Evolutionary conservation across 1,284 basidiomycete genomes (phyloP), one percentile per base, ranked within the genome.

Genomic region (Inonotus hispidus): DNA sequence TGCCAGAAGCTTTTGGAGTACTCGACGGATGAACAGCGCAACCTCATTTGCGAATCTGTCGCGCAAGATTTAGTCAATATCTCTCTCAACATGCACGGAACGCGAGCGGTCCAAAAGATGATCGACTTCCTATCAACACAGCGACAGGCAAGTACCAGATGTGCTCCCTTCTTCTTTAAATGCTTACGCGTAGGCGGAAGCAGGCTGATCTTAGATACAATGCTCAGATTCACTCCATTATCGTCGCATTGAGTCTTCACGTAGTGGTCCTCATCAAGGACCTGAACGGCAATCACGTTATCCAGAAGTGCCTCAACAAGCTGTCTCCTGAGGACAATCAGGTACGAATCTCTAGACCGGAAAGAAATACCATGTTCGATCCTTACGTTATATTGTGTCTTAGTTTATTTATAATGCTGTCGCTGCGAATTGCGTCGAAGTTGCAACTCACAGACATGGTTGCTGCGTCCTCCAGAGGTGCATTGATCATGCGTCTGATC

Each of bases 231-330:
- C 92, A 95, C 72, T 93, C 94, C 52, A 94, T 99, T 77, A 99
- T 99, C 71, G 82, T 95, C 63, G 97, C 97, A 11, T 84, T 99
- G 68, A 95, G 93, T 76, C 82, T 98, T 68, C 96, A 98, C 74
- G 97, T 99, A 68, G 97, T 99, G 39, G 95, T 96, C 65, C 83
- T 99, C 66, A 99, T 99, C 87, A 99, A 99, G 83, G 96, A 99
- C 74, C 80, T 99, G 68, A 99, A 99, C 74, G 97, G 97, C 59
- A 99, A 99, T 74, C 97, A 99, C 71, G 97, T 99, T 71, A 98
- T 99, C 68, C 97, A 99, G 76, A 99, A 99, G 78, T 99, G 97
- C 75, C 78, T 99, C 68, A 99, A 99, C 82, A 95, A 97, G 75
- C 80, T 99, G 63, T 90, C 91, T 35, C 93, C 97, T 0, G 96